Percentiles rank a stretch among this genome's conserved stretches.
These are phyloP conservation scores for Pseudozyma pruni DNA, from an alignment of 1,284 basidiomycete genomes.

Conservation along the genomic window DNA sequence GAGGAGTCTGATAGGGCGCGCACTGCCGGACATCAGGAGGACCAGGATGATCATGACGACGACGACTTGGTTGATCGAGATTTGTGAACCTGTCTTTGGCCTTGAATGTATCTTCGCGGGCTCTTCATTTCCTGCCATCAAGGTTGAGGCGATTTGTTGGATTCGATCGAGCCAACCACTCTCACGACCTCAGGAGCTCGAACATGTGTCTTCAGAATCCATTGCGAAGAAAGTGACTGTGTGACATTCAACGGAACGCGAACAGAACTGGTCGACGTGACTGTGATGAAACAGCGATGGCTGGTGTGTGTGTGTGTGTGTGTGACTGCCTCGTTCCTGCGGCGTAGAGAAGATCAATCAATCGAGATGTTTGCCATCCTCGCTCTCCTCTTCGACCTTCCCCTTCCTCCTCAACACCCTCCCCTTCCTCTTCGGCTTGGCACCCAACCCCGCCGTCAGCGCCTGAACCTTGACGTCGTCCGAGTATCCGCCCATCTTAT, in stretches of 20 bases:
- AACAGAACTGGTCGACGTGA: too few relatives aligned
- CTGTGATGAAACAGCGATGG: too few relatives aligned
- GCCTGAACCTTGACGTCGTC: constrained; percentile 23
- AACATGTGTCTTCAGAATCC: too few relatives aligned
- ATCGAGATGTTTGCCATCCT: too few relatives aligned
- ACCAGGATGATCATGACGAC: constrained; percentile 17
- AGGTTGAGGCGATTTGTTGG: too few relatives aligned
- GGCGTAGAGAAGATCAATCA: too few relatives aligned
- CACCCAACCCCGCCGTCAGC: constrained; percentile 9
- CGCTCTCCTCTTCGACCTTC: background rate
- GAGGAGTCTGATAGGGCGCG: background rate
- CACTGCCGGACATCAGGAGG: background rate
- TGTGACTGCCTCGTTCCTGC: too few relatives aligned
- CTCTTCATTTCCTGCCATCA: background rate
- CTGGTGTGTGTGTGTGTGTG: too few relatives aligned
- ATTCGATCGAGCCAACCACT: too few relatives aligned
- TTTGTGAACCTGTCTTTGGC: constrained; percentile 6
- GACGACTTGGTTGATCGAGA: constrained; percentile 41
- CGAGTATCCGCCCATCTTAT: constrained; percentile 19
- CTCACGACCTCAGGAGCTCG: too few relatives aligned
- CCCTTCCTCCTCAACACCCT: background rate
- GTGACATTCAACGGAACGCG: too few relatives aligned
- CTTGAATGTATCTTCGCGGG: background rate
- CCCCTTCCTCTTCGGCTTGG: background rate
- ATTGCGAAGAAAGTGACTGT: too few relatives aligned